Evolutionary conservation across 805 yeast species (phyloP).

Genomic region (Lachancea dasiensis): DNA sequence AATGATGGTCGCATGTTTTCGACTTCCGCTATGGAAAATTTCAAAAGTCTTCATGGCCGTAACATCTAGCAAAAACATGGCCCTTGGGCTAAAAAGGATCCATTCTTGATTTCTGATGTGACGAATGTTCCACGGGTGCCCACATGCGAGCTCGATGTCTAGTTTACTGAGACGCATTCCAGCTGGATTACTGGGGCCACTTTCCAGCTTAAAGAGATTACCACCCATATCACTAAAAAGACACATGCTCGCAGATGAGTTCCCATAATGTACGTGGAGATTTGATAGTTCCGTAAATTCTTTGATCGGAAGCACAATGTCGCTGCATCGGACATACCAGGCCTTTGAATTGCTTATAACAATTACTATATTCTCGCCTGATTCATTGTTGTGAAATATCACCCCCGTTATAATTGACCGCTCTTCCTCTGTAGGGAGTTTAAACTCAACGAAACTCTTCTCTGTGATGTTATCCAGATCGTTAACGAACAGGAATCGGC

Average conservation of each 20-base stretch:
- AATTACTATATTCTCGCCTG: background rate
- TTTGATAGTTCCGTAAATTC: background rate
- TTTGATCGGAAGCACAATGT: background rate
- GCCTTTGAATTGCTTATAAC: conserved; percentile 1
- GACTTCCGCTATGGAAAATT: background rate
- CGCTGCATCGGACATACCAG: background rate
- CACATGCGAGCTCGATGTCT: background rate
- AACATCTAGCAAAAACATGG: conserved; percentile 1
- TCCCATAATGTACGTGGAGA: background rate
- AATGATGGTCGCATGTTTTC: conserved; percentile 14
- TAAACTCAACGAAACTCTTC: conserved; percentile 12
- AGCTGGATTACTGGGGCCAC: background rate
- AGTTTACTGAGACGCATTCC: background rate
- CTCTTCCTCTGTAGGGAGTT: conserved; percentile 16
- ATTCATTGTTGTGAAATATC: background rate
- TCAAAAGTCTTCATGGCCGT: background rate
- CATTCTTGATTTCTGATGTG: background rate
- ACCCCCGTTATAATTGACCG: conserved; percentile 1
- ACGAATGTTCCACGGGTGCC: conserved; percentile 2
- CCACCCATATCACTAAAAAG: conserved; percentile 1
- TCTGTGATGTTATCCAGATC: conserved; percentile 5
- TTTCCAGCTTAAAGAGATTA: background rate
- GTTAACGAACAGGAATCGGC: conserved; percentile 9
- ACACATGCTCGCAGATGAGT: background rate
- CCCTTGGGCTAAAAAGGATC: conserved; percentile 2